Evolutionary conservation across 306 rosid genomes (phyloP), one percentile per base, ranked within the genome.

Genomic region (Mimosa bimucronata): DNA sequence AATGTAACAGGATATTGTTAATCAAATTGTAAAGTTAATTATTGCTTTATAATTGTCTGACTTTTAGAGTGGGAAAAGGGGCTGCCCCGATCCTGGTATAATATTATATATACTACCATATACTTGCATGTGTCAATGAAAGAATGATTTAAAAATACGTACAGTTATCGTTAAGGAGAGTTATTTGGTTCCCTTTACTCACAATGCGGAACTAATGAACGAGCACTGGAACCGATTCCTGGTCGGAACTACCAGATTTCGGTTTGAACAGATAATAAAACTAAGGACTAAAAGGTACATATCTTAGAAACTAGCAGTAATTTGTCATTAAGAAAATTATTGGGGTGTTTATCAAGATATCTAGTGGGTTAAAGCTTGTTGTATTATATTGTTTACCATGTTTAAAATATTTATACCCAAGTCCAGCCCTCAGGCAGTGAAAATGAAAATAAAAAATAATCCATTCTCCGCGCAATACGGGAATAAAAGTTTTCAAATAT

Each of bases 401-500:
- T 25, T 55, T 21, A 55, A 19, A 15, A 16, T 52, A 7, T 52
- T 23, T 46, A 28, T 26, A 0, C 26, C n/a, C 28, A 45, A 70
- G 16, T 45, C 75, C 74, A 13, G 21, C 13, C 55, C 34, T 2
- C 7, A 14, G 1, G 69, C 12, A 26, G 66, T 60, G 19, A 42
- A 25, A 69, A 30, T 40, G 5, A 69, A 42, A 15, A 2, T 2
- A 15, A 45, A 28, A 71, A 46, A 45, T 12, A 26, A 15, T 25
- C 42, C 26, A 48, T 50, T 10, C 11, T 73, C 62, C 34, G 67
- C 25, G 46, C 30, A 8, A 52, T 5, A 50, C 77, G 40, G 34
- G 86, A 75, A 81, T 78, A 78, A 78, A 82, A 28, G 66, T 52
- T 53, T 31, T 73, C 66, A 34, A 73, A 10, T 19, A 66, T 78